These are phyloP conservation scores for Globisporangium uncinulatum DNA, from an alignment of 352 stramenopile genomes.

Conservation along the genomic window DNA sequence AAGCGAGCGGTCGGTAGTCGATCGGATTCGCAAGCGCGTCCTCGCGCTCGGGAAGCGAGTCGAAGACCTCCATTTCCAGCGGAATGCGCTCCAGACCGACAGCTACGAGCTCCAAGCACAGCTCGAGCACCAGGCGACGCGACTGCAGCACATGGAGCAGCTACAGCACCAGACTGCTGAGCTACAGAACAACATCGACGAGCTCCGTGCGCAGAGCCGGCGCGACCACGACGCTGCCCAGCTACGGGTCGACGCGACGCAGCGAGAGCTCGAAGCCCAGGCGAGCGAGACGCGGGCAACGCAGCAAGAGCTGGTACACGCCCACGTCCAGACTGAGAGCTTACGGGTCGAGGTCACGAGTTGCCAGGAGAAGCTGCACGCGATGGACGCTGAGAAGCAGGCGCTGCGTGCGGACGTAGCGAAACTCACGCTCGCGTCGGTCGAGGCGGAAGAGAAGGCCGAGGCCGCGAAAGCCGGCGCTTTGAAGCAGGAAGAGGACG, in stretches of 20 bases:
- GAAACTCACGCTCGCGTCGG: constrained; percentile 22
- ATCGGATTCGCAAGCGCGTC: constrained; percentile 55
- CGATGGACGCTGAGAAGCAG: constrained; percentile 30
- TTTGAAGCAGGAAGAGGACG: constrained; percentile 46
- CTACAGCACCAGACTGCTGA: constrained; percentile 25
- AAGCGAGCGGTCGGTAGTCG: constrained; percentile 19
- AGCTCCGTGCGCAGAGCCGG: constrained; percentile 2
- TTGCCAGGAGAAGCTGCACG: constrained; percentile 13
- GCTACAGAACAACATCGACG: constrained; percentile 36
- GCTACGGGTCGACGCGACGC: neutral
- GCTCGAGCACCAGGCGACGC: constrained; percentile 44
- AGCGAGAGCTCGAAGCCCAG: constrained; percentile 20
- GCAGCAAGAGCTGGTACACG: constrained; percentile 23
- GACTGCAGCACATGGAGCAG: constrained; percentile 41
- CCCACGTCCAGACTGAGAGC: constrained; percentile 18
- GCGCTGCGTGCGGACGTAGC: constrained; percentile 27
- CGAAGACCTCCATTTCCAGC: constrained; percentile 65
- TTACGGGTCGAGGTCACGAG: constrained; percentile 21
- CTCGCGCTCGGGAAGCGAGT: constrained; percentile 57
- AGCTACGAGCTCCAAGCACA: constrained; percentile 72
- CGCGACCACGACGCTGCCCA: neutral
- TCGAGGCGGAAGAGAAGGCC: constrained; percentile 50
- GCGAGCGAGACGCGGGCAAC: constrained; percentile 16
- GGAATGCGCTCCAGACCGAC: constrained; percentile 65
- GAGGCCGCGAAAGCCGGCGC: constrained; percentile 30